Evolutionary conservation across 495 filamentous ascomycete species (phyloP), one percentile per base, ranked within the genome.

Genomic region (Annulohypoxylon bovei): DNA sequence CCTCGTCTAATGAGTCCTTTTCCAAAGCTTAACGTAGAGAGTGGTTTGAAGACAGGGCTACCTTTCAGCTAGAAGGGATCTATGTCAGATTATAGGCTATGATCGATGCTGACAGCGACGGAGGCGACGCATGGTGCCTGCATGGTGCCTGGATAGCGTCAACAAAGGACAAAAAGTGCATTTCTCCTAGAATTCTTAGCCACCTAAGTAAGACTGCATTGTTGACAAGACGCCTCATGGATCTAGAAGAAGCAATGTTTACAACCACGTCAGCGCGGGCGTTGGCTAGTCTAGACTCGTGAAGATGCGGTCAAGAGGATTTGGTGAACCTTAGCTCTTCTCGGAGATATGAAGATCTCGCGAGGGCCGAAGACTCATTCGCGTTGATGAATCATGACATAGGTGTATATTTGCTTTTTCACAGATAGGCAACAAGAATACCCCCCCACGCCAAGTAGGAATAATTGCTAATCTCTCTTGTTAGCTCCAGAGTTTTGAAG

Each of bases 31-130:
- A 58, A 25, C 9, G 14, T n/a, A 47, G 35, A 39, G 30, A 30
- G 16, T 57, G 39, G 30, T 23, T 22, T 62, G 30, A 30, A 35
- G 28, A 59, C 23, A 46, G 46, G 46, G 59, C 63, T 65, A 20
- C 40, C 46, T 55, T 68, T 68, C 64, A 68, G 70, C 64, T 68
- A 61, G 14, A 40, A 28, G 14, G 44, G 59, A 56, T 60, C 46
- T 64, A 49, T 67, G 50, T 50, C 60, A 64, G 60, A 60, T 40
- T 64, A 56, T 67, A 58, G 25, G 35, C 20, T 54, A 39, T 42
- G 49, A 30, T 65, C 40, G 39, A 18, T n/a, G 64, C 47, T 59
- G 60, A 57, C 28, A 30, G 25, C n/a, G n/a, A 30, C 60, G 55
- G 47, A 33, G 27, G 60, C 47, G 60, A 55, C 44, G 58, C 23